Percentiles rank a stretch among this genome's conserved stretches.
phyloP scores from a whole-genome alignment of 192 early-diverging fungal species.

The Oehlia diaphana region DNA sequence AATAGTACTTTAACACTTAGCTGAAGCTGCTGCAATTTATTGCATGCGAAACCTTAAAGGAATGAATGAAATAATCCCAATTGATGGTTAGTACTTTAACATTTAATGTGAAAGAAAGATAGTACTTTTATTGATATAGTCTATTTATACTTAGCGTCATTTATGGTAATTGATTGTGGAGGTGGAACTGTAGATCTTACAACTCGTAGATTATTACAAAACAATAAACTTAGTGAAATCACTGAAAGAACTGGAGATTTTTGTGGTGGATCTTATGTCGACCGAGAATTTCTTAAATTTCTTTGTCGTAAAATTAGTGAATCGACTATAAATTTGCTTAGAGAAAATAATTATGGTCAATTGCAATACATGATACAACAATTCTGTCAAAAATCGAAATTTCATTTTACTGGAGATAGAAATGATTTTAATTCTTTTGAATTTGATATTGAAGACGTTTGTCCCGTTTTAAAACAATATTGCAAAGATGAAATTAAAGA shows the following conservation, averaged over 20 bases:
- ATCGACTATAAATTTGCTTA: background rate
- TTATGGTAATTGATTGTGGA: constrained; percentile 43
- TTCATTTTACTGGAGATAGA: background rate
- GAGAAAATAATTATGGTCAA: constrained; percentile 12
- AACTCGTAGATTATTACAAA: background rate
- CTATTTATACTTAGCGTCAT: constrained; percentile 37
- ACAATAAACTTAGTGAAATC: constrained; percentile 38
- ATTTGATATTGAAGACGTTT: constrained; percentile 10
- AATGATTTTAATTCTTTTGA: background rate
- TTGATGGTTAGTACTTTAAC: background rate
- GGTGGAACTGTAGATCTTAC: constrained; percentile 44
- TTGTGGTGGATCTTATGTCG: constrained; percentile 50
- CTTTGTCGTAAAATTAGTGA: background rate
- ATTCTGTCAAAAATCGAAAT: constrained; percentile 2
- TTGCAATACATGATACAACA: constrained; percentile 7
- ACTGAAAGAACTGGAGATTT: constrained; percentile 45
- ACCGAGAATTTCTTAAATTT: constrained; percentile 29
- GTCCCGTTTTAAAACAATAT: background rate
- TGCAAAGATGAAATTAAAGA: background rate
- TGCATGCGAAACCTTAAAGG: background rate
- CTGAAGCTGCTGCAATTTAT: constrained; percentile 11
- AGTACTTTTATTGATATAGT: background rate
- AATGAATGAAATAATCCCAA: background rate
- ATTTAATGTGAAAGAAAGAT: background rate
- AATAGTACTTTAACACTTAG: background rate